Evolutionary conservation across 352 stramenopile species (phyloP).

Genomic region (Phytophthora sp.): DNA sequence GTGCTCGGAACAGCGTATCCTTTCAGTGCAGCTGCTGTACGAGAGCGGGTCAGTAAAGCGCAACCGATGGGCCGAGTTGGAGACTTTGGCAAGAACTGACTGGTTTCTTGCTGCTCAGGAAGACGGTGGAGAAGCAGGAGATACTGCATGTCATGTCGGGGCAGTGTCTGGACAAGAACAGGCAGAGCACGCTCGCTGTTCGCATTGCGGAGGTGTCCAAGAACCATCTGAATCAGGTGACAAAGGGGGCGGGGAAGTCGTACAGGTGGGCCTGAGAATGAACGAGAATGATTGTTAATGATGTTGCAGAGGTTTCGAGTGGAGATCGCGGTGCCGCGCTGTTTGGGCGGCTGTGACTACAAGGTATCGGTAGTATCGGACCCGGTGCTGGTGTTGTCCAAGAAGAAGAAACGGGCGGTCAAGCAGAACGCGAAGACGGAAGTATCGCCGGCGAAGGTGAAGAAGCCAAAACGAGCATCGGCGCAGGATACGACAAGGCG

Average conservation of each 20-base stretch:
- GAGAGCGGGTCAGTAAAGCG: conserved; percentile 51
- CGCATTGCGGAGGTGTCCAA: conserved; percentile 86
- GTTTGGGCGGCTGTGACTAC: conserved; percentile 31
- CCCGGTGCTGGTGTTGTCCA: conserved; percentile 69
- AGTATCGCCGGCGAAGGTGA: conserved; percentile 36
- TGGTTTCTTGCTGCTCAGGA: conserved; percentile 36
- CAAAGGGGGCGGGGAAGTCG: neutral
- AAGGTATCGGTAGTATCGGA: conserved; percentile 46
- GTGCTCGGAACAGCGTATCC: conserved; percentile 59
- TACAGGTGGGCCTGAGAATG: too few species aligned
- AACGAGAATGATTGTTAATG: conserved; percentile 2
- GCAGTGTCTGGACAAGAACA: conserved; percentile 64
- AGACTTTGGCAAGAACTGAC: conserved; percentile 7
- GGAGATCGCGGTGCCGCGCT: conserved; percentile 56
- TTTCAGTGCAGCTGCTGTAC: conserved; percentile 73
- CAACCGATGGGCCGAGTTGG: neutral
- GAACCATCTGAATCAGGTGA: conserved; percentile 85
- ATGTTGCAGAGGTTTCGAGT: conserved; percentile 59
- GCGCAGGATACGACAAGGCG: conserved; percentile 5
- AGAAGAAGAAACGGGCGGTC: conserved; percentile 77
- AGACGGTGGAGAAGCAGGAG: conserved; percentile 78
- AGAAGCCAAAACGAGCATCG: conserved; percentile 50
- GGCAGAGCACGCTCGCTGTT: conserved; percentile 57
- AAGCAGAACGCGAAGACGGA: conserved; percentile 51
- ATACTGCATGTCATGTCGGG: conserved; percentile 67